A percentile compares a stretch with the other conserved stretches of the same genome.
These are phyloP conservation scores for Phlegmacium glaucopus DNA, from an alignment of 768 basidiomycete genomes.

Conservation along the genomic window DNA sequence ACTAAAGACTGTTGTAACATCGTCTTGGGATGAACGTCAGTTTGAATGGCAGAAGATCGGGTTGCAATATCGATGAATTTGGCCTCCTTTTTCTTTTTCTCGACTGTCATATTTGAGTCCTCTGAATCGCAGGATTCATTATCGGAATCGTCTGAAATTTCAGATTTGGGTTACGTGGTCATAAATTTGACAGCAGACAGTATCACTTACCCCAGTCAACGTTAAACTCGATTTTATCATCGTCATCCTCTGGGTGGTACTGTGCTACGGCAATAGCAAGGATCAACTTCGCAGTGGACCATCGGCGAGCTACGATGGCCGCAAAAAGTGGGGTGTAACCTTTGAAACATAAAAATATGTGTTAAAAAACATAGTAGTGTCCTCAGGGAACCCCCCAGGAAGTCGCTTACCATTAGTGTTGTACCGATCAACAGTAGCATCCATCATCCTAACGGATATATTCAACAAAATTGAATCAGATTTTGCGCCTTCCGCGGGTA, in stretches of 20 bases:
- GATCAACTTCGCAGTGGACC: slow-evolving; percentile 59
- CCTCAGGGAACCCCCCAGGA: neutral
- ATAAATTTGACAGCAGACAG: neutral
- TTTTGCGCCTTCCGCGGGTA: slow-evolving; percentile 34
- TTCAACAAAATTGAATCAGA: slow-evolving; percentile 32
- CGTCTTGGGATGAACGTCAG: slow-evolving; percentile 32
- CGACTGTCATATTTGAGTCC: slow-evolving; percentile 36
- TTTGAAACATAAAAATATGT: slow-evolving; percentile 10
- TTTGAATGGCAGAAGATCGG: slow-evolving; percentile 41
- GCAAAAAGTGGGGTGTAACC: slow-evolving; percentile 49
- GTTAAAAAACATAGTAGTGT: no score
- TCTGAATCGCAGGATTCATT: slow-evolving; percentile 39
- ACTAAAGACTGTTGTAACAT: slow-evolving; percentile 27
- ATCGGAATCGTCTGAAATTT: slow-evolving; percentile 31
- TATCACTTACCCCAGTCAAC: slow-evolving; percentile 31
- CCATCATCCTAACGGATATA: slow-evolving; percentile 35
- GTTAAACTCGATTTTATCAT: slow-evolving; percentile 30
- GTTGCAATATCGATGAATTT: slow-evolving; percentile 54
- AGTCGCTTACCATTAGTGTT: slow-evolving; percentile 20
- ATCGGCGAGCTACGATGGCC: slow-evolving; percentile 45
- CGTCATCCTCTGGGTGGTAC: slow-evolving; percentile 37
- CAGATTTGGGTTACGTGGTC: neutral
- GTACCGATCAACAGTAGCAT: slow-evolving; percentile 11
- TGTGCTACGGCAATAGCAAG: slow-evolving; percentile 55
- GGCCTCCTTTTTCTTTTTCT: slow-evolving; percentile 31